Conservation (phyloP, 1,284 basidiomycete species). For the Ganoderma boninense region DNA sequence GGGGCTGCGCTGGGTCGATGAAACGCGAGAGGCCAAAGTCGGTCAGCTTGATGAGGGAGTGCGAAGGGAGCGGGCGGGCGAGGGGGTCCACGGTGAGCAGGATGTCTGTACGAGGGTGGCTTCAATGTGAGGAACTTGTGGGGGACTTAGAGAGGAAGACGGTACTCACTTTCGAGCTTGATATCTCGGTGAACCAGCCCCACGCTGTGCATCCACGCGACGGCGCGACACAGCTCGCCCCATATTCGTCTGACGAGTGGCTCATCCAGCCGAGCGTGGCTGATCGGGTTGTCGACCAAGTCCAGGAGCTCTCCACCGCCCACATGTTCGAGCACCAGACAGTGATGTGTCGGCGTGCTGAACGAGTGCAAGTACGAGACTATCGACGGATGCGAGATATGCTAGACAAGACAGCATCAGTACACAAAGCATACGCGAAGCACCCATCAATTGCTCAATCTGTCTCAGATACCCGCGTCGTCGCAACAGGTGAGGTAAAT, state of each 20-base stretch:
- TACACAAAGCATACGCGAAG: not conserved
- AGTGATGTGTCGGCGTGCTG: conserved; percentile 79
- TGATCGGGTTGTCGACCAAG: conserved; percentile 72
- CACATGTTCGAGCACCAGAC: conserved; percentile 83
- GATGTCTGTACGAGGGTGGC: conserved; percentile 50
- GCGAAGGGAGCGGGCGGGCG: conserved; percentile 47
- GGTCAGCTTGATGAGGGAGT: conserved; percentile 84
- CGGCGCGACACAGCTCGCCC: conserved; percentile 81
- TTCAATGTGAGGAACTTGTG: not conserved
- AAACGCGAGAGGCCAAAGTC: conserved; percentile 94
- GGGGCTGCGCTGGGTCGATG: conserved; percentile 74
- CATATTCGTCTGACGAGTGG: conserved; percentile 79
- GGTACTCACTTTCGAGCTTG: conserved; percentile 89
- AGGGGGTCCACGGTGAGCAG: conserved; percentile 56
- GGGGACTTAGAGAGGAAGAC: not conserved
- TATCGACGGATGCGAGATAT: conserved; percentile 87
- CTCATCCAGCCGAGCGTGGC: conserved; percentile 58
- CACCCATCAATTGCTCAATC: not conserved
- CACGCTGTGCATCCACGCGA: conserved; percentile 91
- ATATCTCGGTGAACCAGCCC: conserved; percentile 92
- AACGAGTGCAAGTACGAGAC: conserved; percentile 79
- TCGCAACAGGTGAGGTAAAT: not conserved
- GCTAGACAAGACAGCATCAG: conserved; percentile 49
- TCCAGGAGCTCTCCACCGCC: conserved; percentile 88
- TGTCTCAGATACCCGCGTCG: not conserved